A percentile compares a stretch with the other conserved stretches of the same genome.
Conservation (phyloP, 768 basidiomycete species). For the Guyanaporus albipodus region DNA sequence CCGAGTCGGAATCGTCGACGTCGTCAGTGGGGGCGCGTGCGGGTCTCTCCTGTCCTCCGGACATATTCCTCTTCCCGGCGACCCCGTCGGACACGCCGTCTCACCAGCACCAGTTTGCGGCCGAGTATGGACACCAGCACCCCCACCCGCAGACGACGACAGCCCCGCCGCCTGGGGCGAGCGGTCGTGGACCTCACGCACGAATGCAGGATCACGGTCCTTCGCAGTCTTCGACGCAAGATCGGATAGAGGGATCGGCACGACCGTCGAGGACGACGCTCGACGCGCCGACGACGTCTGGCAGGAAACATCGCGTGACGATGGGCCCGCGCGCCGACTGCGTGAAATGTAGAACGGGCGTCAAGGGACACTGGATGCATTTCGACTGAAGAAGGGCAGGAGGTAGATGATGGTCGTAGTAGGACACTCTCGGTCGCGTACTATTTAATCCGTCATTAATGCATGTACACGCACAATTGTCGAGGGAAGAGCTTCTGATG, state of each 20-base stretch:
- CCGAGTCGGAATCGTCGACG: constrained; percentile 15
- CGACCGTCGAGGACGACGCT: constrained; percentile 9
- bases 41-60: constrained; percentile 17
- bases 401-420: too few species aligned
- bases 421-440: too few species aligned
- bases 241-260: constrained; percentile 15
- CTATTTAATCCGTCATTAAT: too few species aligned
- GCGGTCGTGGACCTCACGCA: background rate
- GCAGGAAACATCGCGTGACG: constrained; percentile 48
- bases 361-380: constrained; percentile 74
- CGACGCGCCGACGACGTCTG: constrained; percentile 15
- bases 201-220: constrained; percentile 7
- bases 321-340: constrained; percentile 74
- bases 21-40: constrained; percentile 3
- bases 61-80: constrained; percentile 28
- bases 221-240: constrained; percentile 5
- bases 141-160: too few species aligned
- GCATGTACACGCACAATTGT: too few species aligned
- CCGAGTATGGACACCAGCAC: constrained; percentile 1
- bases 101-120: constrained; percentile 10
- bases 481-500: constrained; percentile 3
- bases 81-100: constrained; percentile 23
- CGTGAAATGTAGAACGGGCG: constrained; percentile 57
- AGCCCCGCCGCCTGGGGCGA: too few species aligned
- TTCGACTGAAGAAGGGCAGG: constrained; percentile 41